Conservation (phyloP, 2,329 filamentous ascomycete genomes). For the Xylariaceae sp. region DNA sequence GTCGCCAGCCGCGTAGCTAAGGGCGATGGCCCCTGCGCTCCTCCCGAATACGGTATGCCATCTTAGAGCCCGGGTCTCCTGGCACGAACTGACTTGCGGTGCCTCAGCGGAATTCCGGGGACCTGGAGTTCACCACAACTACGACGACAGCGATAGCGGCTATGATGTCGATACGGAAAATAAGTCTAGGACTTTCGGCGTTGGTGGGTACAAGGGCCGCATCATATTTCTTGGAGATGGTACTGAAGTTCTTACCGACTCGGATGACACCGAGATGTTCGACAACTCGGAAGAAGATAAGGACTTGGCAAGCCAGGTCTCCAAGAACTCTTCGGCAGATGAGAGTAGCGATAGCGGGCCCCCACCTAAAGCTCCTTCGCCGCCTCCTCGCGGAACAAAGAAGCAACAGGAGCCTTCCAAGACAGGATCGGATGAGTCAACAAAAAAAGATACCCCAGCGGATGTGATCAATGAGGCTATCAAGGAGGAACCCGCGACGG, state of each 20-base stretch:
- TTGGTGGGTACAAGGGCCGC: conserved; percentile 76
- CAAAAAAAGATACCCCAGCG: conserved; percentile 34
- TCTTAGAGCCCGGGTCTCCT: conserved; percentile 44
- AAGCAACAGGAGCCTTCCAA: conserved; percentile 35
- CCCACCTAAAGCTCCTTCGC: conserved; percentile 42
- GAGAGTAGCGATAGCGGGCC: conserved; percentile 39
- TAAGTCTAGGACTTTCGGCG: conserved; percentile 65
- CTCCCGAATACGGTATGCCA: conserved; percentile 96
- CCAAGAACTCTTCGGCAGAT: conserved; percentile 57
- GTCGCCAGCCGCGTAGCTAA: conserved; percentile 92
- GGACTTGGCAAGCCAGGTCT: conserved; percentile 83
- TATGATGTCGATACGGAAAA: conserved; percentile 78
- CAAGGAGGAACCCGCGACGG: conserved; percentile 36
- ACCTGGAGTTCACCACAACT: conserved; percentile 81
- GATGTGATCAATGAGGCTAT: conserved; percentile 30
- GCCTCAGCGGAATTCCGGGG: conserved; percentile 80
- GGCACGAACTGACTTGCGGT: conserved; percentile 41
- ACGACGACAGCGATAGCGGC: conserved; percentile 78
- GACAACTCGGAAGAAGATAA: conserved; percentile 85
- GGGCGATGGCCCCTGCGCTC: conserved; percentile 96
- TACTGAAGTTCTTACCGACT: conserved; percentile 87
- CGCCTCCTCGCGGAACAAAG: conserved; percentile 39
- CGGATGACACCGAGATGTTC: conserved; percentile 92
- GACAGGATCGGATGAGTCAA: conserved; percentile 33
- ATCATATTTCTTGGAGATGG: conserved; percentile 96